These are phyloP conservation scores for Suillus plorans DNA, from an alignment of 768 basidiomycete genomes.

Conservation along the genomic window DNA sequence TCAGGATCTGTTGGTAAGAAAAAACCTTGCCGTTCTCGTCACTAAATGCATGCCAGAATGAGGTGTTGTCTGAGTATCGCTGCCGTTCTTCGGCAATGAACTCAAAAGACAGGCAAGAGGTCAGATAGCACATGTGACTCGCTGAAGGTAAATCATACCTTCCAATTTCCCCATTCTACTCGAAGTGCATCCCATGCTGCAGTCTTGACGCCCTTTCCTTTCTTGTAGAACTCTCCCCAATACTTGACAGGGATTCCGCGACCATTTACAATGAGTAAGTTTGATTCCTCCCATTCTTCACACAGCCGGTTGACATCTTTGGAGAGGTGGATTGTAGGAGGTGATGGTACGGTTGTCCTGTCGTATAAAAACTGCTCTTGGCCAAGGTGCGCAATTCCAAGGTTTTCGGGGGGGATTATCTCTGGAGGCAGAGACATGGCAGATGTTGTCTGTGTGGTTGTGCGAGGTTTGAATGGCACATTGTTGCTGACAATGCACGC, in stretches of 20 bases:
- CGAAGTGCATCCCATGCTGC: conserved; percentile 13
- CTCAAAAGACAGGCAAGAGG: neutral
- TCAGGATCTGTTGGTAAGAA: conserved; percentile 12
- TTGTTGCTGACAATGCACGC: too few relatives aligned
- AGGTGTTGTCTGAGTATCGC: conserved; percentile 1
- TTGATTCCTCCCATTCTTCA: conserved; percentile 16
- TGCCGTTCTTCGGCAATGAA: conserved; percentile 14
- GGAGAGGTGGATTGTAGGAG: conserved; percentile 7
- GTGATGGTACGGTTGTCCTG: neutral
- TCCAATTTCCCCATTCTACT: conserved; percentile 16
- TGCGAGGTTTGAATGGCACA: too few relatives aligned
- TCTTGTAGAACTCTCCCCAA: conserved; percentile 19
- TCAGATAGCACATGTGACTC: neutral
- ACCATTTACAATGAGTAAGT: conserved; percentile 11
- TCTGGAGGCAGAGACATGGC: too few relatives aligned
- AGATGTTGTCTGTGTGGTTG: too few relatives aligned
- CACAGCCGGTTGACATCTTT: conserved; percentile 15
- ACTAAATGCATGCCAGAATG: conserved; percentile 16
- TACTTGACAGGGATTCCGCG: conserved; percentile 14
- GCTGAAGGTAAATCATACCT: neutral
- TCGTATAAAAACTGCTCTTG: neutral
- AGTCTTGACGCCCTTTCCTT: neutral
- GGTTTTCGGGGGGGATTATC: neutral
- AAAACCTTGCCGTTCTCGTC: conserved; percentile 7
- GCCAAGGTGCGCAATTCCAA: neutral